Evolutionary conservation across 371 early-diverging fungal species (phyloP).

Genomic region (Quaeritorhiza haematococci): DNA sequence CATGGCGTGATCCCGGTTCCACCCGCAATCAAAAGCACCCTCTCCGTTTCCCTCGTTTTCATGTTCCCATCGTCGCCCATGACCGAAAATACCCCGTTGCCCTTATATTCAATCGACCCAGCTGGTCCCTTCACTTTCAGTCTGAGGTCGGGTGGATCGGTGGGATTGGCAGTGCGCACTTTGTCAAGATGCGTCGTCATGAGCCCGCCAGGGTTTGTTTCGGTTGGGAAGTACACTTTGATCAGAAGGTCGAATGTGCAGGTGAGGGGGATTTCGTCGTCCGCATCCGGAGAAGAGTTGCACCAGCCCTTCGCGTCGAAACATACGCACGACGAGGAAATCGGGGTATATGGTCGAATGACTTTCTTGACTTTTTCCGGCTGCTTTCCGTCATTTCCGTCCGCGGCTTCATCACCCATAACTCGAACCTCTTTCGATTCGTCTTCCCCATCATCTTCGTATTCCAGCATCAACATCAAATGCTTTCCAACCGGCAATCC

Average conservation of each 20-base stretch:
- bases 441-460: too few relatives aligned
- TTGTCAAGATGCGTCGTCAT: constrained; percentile 9
- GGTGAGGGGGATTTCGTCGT: too few relatives aligned
- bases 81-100: constrained; percentile 26
- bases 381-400: constrained; percentile 34
- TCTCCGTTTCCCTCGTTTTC: too few relatives aligned
- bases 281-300: too few relatives aligned
- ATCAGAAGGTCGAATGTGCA: constrained; percentile 21
- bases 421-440: not conserved
- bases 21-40: constrained; percentile 49
- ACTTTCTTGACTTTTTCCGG: constrained; percentile 29
- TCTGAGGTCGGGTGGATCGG: too few relatives aligned
- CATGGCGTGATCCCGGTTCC: constrained; percentile 67
- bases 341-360: constrained; percentile 62
- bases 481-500: too few relatives aligned
- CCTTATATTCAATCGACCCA: constrained; percentile 45
- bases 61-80: constrained; percentile 13
- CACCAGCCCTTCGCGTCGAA: not conserved
- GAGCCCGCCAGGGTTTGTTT: constrained; percentile 33
- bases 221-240: constrained; percentile 22
- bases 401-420: too few relatives aligned
- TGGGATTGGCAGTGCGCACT: too few relatives aligned
- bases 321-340: constrained; percentile 13
- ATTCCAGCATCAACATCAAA: too few relatives aligned
- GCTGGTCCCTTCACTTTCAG: constrained; percentile 15